These are phyloP conservation scores for Phlebiopsis gigantea DNA, from an alignment of 768 basidiomycete species.

Conservation along the genomic window DNA sequence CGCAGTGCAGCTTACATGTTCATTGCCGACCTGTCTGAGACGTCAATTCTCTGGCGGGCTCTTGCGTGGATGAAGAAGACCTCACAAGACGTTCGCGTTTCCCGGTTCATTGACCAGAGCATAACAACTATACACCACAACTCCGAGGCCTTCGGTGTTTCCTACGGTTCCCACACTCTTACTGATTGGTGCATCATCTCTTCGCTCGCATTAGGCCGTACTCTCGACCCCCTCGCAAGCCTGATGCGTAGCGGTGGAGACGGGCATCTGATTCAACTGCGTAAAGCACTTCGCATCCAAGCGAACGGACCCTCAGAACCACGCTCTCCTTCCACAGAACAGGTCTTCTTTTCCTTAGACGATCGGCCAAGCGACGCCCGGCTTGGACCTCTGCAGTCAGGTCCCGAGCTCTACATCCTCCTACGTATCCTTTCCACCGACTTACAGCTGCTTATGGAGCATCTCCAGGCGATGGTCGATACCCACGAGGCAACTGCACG, in stretches of 20 bases:
- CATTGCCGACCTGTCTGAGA: neutral
- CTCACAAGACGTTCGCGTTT: neutral
- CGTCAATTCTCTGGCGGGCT: neutral
- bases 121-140: neutral
- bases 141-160: neutral
- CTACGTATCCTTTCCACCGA: neutral
- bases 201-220: neutral
- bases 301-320: neutral
- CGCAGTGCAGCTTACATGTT: neutral
- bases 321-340: neutral
- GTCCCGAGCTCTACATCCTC: neutral
- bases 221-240: neutral
- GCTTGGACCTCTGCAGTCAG: neutral
- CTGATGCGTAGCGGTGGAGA: neutral
- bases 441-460: neutral
- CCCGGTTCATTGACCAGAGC: neutral
- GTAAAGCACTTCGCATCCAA: neutral
- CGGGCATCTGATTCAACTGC: too few species aligned
- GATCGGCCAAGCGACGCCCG: neutral
- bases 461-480: neutral
- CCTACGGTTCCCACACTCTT: neutral
- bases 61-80: neutral
- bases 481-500: neutral
- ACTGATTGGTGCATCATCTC: constrained; percentile 1
- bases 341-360: neutral